A percentile compares a stretch with the other conserved stretches of the same genome.
Conservation (phyloP, 2,329 filamentous ascomycete genomes). For the Mariannaea elegans region DNA sequence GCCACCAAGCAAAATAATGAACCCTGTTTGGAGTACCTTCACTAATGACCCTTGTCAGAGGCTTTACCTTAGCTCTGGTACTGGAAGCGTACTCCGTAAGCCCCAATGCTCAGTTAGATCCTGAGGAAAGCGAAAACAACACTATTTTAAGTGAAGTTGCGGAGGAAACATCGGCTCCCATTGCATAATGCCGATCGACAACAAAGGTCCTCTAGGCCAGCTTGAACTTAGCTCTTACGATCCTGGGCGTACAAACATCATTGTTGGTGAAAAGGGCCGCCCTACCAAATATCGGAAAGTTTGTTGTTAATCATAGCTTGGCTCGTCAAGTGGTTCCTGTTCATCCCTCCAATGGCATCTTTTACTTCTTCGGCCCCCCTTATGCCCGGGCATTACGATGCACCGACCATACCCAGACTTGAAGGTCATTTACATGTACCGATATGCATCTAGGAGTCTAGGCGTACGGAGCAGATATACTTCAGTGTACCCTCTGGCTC, state of each 20-base stretch:
- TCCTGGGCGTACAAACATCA: not conserved
- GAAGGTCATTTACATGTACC: not conserved
- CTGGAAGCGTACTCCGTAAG: not conserved
- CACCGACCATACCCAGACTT: conserved; percentile 4
- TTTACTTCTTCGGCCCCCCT: not conserved
- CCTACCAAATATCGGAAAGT: not conserved
- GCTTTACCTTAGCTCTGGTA: not conserved
- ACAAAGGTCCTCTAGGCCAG: not conserved
- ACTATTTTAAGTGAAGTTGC: conserved; percentile 10
- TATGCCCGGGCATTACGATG: not conserved
- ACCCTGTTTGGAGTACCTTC: conserved; percentile 6
- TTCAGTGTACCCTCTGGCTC: not conserved
- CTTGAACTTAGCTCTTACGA: not conserved
- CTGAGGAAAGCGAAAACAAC: conserved; percentile 19
- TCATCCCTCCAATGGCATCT: not conserved
- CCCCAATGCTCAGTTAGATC: not conserved
- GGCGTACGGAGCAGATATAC: no score
- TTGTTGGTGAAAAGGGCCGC: not conserved
- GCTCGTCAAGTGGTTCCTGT: not conserved
- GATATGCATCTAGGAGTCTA: not conserved
- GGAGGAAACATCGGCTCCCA: conserved; percentile 13
- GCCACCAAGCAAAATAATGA: not conserved
- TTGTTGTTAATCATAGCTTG: not conserved
- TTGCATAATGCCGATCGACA: conserved; percentile 13
- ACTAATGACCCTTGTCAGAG: not conserved